Evolutionary conservation across 1,139 yeast genomes (phyloP), one percentile per base, ranked within the genome.

Genomic region (Scheffersomyces stambukii): DNA sequence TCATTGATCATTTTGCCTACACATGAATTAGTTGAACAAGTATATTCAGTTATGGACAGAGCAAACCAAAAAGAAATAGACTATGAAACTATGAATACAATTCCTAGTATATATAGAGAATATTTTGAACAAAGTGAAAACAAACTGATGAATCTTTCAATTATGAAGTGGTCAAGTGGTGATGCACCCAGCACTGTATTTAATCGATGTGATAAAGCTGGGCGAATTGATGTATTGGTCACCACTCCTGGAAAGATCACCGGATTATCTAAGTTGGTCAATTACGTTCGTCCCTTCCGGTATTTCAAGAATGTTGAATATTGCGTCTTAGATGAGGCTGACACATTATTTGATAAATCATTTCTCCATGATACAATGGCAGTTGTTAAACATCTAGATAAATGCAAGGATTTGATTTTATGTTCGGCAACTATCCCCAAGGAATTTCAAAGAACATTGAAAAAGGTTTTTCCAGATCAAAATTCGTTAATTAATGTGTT

Each of bases 301-400:
- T 50, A 63, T 8, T 57, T 77, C 30, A 54, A 60, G 5, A 58
- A 59, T 20, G 72, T 77, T 1, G 67, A 71, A 16, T 81, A 72
- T 43, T 65, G 84, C 32, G 89, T 84, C 3, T 72, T 83, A n/a
- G 98, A 91, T 52, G 98, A 91, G 54, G 97, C 98, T 0, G 98
- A 91, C 54, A 84, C 96, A 0, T 61, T 91, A 31, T 71, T 91
- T 77, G 96, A 89, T 48, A 73, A 76, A 31, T 81, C 95, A 0
- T 89, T 91, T 73, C 59, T 78, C 10, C 72, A 72, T 20, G 80
- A 79, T 35, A 85, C 96, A 1, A 70, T 76, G 40, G 54, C 64
- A 5, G 70, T 76, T 1, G 56, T 88, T 19, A 64, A 64, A 25
- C 54, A 60, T 29, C 68, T 83, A 52, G 63, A 70, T 3, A 70